These are phyloP conservation scores for Clonostachys rosea DNA, from an alignment of 2,329 filamentous ascomycete genomes.

Conservation along the genomic window DNA sequence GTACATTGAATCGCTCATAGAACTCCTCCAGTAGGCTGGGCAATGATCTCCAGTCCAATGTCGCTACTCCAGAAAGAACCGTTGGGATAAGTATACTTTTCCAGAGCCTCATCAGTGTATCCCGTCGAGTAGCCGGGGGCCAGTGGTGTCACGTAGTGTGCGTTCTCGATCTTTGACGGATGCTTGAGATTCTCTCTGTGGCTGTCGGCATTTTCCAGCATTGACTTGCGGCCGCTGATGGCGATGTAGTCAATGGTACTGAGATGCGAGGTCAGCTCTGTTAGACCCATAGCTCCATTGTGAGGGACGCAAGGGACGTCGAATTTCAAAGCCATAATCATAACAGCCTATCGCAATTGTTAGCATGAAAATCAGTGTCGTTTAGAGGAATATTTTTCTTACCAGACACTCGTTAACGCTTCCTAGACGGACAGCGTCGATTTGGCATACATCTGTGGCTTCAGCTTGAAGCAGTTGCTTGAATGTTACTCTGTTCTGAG, in stretches of 20 bases:
- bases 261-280: slow-evolving; percentile 90
- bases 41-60: slow-evolving; percentile 18
- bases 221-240: slow-evolving; percentile 13
- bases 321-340: slow-evolving; percentile 79
- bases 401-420: slow-evolving; percentile 82
- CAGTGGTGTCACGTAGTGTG: slow-evolving; percentile 16
- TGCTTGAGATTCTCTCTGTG: slow-evolving; percentile 17
- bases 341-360: no score
- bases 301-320: slow-evolving; percentile 82
- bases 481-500: slow-evolving; percentile 90
- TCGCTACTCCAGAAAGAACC: slow-evolving; percentile 22
- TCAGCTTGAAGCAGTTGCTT: slow-evolving; percentile 81
- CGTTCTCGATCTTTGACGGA: slow-evolving; percentile 14
- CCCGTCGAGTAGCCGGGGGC: slow-evolving; percentile 19
- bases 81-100: slow-evolving; percentile 18
- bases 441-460: slow-evolving; percentile 83
- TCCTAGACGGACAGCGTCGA: slow-evolving; percentile 84
- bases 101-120: slow-evolving; percentile 17
- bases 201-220: slow-evolving; percentile 14
- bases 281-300: slow-evolving; percentile 82
- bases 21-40: slow-evolving; percentile 20
- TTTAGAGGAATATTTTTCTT: no score
- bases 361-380: no score
- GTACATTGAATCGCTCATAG: slow-evolving; percentile 4
- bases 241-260: slow-evolving; percentile 14